Evolutionary conservation across 2,329 filamentous ascomycete genomes (phyloP).

Genomic region (Beauveria australis): DNA sequence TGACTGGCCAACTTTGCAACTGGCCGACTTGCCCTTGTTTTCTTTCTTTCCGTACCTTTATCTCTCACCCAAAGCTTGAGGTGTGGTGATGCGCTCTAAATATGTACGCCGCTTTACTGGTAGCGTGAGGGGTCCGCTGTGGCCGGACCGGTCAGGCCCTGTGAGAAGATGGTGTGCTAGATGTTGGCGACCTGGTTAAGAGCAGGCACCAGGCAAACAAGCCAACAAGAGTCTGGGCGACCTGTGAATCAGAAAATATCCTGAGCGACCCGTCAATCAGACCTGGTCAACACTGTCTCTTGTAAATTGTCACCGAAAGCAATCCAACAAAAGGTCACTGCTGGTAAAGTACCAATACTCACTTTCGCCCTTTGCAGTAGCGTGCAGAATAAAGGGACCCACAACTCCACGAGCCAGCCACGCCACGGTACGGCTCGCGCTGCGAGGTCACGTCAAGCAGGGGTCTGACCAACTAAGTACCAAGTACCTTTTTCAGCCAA

Average conservation of each 20-base stretch:
- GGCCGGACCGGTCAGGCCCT: background rate
- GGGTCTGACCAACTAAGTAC: background rate
- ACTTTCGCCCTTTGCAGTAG: background rate
- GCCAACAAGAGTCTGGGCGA: too few relatives aligned
- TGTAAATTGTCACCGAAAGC: background rate
- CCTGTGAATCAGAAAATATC: too few relatives aligned
- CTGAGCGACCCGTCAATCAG: too few relatives aligned
- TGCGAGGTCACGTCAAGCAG: background rate
- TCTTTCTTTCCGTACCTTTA: background rate
- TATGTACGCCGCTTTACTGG: background rate
- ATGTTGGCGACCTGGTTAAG: too few relatives aligned
- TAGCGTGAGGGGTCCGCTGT: conserved; percentile 3
- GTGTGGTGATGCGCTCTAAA: background rate
- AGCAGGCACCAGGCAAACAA: too few relatives aligned
- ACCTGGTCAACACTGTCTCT: too few relatives aligned
- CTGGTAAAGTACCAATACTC: background rate
- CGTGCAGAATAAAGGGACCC: background rate
- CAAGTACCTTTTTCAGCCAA: too few relatives aligned
- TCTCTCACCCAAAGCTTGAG: background rate
- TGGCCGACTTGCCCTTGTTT: background rate
- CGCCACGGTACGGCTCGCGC: conserved; percentile 7
- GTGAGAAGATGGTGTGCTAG: background rate
- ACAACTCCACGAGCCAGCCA: conserved; percentile 3
- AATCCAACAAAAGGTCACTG: too few relatives aligned
- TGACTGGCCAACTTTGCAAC: too few relatives aligned